Evolutionary conservation across 2,329 filamentous ascomycete species (phyloP).

Genomic region (Myriosclerotinia scirpicola): DNA sequence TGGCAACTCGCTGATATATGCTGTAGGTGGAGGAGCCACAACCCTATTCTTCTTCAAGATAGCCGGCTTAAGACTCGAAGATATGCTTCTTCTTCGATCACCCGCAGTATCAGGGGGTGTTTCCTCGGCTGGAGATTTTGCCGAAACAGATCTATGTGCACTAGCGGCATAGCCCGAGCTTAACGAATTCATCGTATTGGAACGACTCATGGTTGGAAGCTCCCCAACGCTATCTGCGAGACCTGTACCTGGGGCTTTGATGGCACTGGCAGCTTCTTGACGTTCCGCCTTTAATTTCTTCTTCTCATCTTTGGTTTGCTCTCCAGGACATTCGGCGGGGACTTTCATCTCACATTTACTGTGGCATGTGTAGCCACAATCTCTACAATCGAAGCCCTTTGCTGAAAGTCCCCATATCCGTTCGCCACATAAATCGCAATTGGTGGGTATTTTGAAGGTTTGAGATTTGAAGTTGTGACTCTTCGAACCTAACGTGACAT

Average conservation of each 20-base stretch:
- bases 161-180: slow-evolving; percentile 85
- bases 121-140: slow-evolving; percentile 54
- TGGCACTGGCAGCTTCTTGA: slow-evolving; percentile 69
- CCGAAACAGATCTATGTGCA: slow-evolving; percentile 71
- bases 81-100: slow-evolving; percentile 23
- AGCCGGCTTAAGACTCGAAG: slow-evolving; percentile 33
- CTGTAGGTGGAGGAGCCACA: slow-evolving; percentile 80
- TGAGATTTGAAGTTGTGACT: slow-evolving; percentile 99
- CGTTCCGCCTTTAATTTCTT: slow-evolving; percentile 89
- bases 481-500: slow-evolving; percentile 86
- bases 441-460: slow-evolving; percentile 98
- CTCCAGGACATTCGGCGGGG: slow-evolving; percentile 90
- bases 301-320: slow-evolving; percentile 89
- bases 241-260: slow-evolving; percentile 32
- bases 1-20: slow-evolving; percentile 72
- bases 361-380: slow-evolving; percentile 97
- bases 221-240: slow-evolving; percentile 56
- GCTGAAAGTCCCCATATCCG: slow-evolving; percentile 96
- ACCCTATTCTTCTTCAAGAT: slow-evolving; percentile 63
- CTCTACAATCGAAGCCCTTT: slow-evolving; percentile 93
- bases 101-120: slow-evolving; percentile 42
- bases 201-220: slow-evolving; percentile 68
- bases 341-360: slow-evolving; percentile 99
- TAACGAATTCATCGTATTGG: slow-evolving; percentile 83
- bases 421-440: slow-evolving; percentile 95